Evolutionary conservation across 2,329 filamentous ascomycete genomes (phyloP).

Genomic region (Pseudogymnoascus sp.): DNA sequence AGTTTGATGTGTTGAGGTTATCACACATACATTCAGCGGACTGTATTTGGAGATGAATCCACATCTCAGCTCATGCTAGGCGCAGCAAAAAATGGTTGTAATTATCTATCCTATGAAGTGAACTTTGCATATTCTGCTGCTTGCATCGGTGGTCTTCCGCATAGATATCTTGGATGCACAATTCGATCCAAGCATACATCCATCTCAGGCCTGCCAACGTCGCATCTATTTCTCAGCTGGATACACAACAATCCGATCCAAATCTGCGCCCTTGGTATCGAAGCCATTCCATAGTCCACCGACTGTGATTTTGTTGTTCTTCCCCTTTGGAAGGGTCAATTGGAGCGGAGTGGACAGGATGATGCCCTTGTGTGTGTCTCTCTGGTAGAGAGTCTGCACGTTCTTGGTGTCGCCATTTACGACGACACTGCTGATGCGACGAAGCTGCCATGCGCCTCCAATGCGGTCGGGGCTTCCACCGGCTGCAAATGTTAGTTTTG

Average conservation of each 20-base stretch:
- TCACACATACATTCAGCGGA: neutral
- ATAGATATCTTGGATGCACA: too few relatives aligned
- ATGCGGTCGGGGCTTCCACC: constrained; percentile 52
- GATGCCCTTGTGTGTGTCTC: constrained; percentile 52
- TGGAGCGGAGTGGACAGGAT: constrained; percentile 49
- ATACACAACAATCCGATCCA: constrained; percentile 53
- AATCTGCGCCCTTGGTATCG: constrained; percentile 48
- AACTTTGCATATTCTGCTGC: neutral
- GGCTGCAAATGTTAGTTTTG: constrained; percentile 23
- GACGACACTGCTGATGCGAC: constrained; percentile 51
- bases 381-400: constrained; percentile 43
- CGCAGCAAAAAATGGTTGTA: neutral
- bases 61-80: neutral
- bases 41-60: neutral
- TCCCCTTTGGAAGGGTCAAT: constrained; percentile 44
- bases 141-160: too few relatives aligned
- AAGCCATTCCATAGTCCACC: constrained; percentile 50
- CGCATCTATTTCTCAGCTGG: constrained; percentile 38
- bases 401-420: constrained; percentile 45
- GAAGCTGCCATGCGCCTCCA: constrained; percentile 50
- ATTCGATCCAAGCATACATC: neutral
- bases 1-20: neutral
- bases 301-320: constrained; percentile 45
- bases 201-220: neutral
- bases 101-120: neutral